Percentiles rank a stretch among this genome's conserved stretches.
These are phyloP conservation scores for Pythium sukuiense DNA, from an alignment of 352 stramenopile species.

Conservation along the genomic window DNA sequence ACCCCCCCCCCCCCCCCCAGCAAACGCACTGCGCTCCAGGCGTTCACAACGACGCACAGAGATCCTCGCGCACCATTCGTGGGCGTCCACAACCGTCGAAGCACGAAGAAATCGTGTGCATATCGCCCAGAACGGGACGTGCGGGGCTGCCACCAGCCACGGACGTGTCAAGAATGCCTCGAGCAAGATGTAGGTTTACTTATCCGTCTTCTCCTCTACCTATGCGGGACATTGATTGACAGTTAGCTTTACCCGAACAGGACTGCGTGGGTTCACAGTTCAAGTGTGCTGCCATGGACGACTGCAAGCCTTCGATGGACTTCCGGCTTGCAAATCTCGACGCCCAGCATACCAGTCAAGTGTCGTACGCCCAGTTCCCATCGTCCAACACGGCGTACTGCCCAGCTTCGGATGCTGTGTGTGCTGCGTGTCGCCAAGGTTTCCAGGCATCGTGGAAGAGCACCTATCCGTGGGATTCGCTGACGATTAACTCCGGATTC, in stretches of 20 bases:
- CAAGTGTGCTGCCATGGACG: neutral
- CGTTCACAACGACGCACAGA: neutral
- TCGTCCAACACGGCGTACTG: constrained; percentile 22
- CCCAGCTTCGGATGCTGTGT: neutral
- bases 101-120: neutral
- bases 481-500: neutral
- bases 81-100: neutral
- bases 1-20: too few relatives aligned
- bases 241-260: neutral
- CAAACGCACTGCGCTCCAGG: neutral
- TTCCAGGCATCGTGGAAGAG: neutral
- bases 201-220: too few relatives aligned
- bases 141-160: neutral
- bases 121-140: neutral
- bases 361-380: neutral
- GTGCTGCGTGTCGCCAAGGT: neutral
- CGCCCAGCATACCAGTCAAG: neutral
- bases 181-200: neutral
- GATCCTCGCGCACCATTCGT: neutral
- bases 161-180: neutral
- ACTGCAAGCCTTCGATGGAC: neutral
- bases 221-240: neutral
- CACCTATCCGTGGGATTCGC: neutral
- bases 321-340: neutral
- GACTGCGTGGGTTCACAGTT: neutral